Evolutionary conservation across 2,329 filamentous ascomycete species (phyloP), one percentile per base, ranked within the genome.

Genomic region (Neopestalotiopsis clavispora): DNA sequence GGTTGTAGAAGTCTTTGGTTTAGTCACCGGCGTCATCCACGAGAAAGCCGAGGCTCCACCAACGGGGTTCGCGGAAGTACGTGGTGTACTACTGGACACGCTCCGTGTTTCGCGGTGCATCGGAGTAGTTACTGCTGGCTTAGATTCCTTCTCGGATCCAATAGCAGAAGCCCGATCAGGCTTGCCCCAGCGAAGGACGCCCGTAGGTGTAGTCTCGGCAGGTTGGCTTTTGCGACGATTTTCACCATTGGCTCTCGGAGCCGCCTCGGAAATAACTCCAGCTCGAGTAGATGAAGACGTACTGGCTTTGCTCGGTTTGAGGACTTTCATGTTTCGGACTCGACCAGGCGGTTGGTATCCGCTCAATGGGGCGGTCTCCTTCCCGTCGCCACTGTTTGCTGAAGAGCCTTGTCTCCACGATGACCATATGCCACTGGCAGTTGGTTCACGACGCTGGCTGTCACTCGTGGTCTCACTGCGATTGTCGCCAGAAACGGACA

Each of bases 31-130:
- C 62, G 92, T 95, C 84, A 98, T 91, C 95, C 95, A 98, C 13
- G 93, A 91, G 82, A 98, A 98, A 2, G 95, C 95, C 69, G 94
- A 96, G 14, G 93, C 95, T n/a, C 93, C 93, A 9, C 95, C 95
- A 20, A 97, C 89, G 0, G 96, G 95, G 76, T 98, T 98, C 40
- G 89, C 85, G 6, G 89, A 86, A 68, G 77, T 78, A 66, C 90
- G 87, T 17, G 88, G 83, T n/a, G 83, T 77, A 20, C 80, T 77
- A 20, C 80, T 75, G 57, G 82, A 78, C 49, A 78, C 75, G 66
- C 79, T 82, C 67, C 82, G 80, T 52, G 74, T 72, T 61, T 82
- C 80, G 68, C 78, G 68, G 17, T 52, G 45, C 69, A 69, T 68
- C 74, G 67, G 70, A 80, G 80, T 73, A 49, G 67, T 71, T 68